These are phyloP conservation scores for Kazachstania viticola DNA, from an alignment of 805 yeast species.

Conservation along the genomic window DNA sequence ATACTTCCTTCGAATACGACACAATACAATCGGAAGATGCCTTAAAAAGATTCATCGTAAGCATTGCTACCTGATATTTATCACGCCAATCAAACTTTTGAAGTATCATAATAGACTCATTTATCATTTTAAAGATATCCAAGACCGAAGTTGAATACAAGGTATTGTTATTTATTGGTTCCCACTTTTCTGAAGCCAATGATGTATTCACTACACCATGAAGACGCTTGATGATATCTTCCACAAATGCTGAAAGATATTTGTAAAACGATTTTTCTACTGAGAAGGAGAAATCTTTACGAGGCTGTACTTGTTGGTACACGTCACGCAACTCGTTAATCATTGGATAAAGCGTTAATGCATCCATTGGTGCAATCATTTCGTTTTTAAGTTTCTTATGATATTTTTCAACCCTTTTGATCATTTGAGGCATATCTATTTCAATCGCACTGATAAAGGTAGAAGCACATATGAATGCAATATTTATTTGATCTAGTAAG, in stretches of 20 bases:
- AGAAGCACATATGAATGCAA: conserved; percentile 38
- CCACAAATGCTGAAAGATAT: conserved; percentile 33
- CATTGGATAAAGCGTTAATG: conserved; percentile 43
- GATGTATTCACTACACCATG: background rate
- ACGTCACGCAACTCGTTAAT: conserved; percentile 43
- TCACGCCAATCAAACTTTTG: conserved; percentile 55
- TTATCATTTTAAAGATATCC: conserved; percentile 55
- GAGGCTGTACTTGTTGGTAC: conserved; percentile 36
- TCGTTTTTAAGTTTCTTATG: too few species aligned
- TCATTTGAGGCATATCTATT: conserved; percentile 40
- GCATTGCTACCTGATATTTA: conserved; percentile 46
- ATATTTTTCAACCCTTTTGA: conserved; percentile 38
- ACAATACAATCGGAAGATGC: conserved; percentile 52
- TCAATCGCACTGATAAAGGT: conserved; percentile 42
- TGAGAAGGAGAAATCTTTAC: conserved; percentile 36
- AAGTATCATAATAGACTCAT: conserved; percentile 46
- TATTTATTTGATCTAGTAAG: conserved; percentile 44
- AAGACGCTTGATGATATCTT: conserved; percentile 39
- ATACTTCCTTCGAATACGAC: conserved; percentile 32
- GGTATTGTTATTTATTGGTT: conserved; percentile 37
- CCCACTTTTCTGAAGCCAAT: conserved; percentile 44
- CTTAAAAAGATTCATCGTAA: conserved; percentile 50
- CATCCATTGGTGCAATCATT: conserved; percentile 41
- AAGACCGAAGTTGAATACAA: conserved; percentile 48
- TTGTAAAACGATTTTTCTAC: conserved; percentile 47